These are phyloP conservation scores for Talinum fruticosum DNA, from an alignment of 148 eudicot genomes.

Conservation along the genomic window DNA sequence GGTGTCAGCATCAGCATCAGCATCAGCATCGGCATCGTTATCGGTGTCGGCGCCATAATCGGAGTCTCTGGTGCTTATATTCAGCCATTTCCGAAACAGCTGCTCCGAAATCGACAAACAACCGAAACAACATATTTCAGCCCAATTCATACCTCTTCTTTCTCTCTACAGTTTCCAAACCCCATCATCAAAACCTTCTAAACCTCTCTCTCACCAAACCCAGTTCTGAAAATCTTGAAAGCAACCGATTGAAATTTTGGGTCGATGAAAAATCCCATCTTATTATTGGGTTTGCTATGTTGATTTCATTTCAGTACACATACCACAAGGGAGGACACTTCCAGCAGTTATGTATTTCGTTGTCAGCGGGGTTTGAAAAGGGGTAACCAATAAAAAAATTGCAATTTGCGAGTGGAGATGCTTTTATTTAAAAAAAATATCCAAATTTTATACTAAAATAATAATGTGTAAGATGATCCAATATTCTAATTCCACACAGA, in stretches of 20 bases:
- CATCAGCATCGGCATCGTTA: slow-evolving; percentile 20
- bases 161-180: slow-evolving; percentile 1
- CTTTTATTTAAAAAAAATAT: background rate
- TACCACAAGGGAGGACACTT: background rate
- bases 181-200: background rate
- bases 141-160: slow-evolving; percentile 33
- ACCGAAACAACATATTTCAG: slow-evolving; percentile 72
- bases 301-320: no score
- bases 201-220: background rate
- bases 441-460: background rate
- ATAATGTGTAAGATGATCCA: background rate
- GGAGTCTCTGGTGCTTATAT: slow-evolving; percentile 43
- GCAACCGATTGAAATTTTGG: background rate
- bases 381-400: background rate
- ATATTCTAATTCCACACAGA: background rate
- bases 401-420: background rate
- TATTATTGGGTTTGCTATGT: background rate
- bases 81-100: slow-evolving; percentile 68
- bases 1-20: slow-evolving; percentile 17
- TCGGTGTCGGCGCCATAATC: slow-evolving; percentile 44
- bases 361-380: background rate
- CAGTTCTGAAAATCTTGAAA: background rate
- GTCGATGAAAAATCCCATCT: background rate
- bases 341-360: background rate
- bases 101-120: slow-evolving; percentile 25